Conservation (phyloP, 371 early-diverging fungal genomes). For the Mucor mucedo region DNA sequence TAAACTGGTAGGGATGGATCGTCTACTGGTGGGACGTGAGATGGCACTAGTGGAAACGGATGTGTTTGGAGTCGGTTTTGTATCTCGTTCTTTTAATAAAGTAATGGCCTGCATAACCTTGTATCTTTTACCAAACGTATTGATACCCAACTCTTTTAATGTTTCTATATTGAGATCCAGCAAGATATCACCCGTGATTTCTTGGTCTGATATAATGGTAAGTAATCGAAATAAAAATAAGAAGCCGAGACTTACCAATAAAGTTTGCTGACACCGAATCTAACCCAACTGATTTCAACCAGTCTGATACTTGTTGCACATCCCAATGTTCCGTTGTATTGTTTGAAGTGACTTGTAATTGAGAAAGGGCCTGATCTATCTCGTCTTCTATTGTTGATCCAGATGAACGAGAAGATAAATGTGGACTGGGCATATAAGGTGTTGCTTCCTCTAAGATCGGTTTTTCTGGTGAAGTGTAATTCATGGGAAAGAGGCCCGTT, state of each 20-base stretch:
- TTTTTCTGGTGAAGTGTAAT: conserved; percentile 56
- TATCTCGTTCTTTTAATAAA: conserved; percentile 45
- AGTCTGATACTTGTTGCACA: conserved; percentile 47
- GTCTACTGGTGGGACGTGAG: conserved; percentile 14
- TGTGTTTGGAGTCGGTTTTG: conserved; percentile 23
- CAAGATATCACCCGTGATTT: conserved; percentile 75
- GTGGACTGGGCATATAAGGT: conserved; percentile 20
- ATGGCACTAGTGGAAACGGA: conserved; percentile 32
- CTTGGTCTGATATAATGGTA: conserved; percentile 53
- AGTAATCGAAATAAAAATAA: not conserved
- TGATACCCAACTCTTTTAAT: conserved; percentile 73
- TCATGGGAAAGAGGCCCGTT: conserved; percentile 79
- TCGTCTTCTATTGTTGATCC: conserved; percentile 37
- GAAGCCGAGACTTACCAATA: conserved; percentile 50
- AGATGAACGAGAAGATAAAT: conserved; percentile 26
- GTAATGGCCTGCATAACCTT: conserved; percentile 74
- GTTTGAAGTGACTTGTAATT: conserved; percentile 17
- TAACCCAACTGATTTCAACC: conserved; percentile 60
- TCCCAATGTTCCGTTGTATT: conserved; percentile 44
- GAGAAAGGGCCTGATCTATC: conserved; percentile 37
- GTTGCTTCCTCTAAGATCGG: conserved; percentile 8
- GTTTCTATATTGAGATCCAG: conserved; percentile 66
- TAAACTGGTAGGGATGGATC: conserved; percentile 12
- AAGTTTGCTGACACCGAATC: conserved; percentile 60
- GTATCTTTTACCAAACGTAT: conserved; percentile 71